Evolutionary conservation across 805 yeast genomes (phyloP), one percentile per base, ranked within the genome.

Genomic region (Candida golubevii): DNA sequence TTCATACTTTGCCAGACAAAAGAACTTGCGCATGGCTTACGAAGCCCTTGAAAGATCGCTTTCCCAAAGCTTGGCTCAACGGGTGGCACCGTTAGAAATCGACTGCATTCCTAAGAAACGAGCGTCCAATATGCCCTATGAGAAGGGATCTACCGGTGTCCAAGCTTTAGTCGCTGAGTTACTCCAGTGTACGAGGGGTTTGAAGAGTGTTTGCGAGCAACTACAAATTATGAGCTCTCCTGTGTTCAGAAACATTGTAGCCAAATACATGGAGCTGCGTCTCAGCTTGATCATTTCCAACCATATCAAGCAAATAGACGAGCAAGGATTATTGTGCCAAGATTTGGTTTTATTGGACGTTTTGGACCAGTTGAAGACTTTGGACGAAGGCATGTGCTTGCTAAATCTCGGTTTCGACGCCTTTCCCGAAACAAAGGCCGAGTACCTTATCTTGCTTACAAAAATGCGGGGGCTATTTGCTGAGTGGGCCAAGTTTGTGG

Each of bases 91-190:
- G 10, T 48, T 75, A 33, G 80, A 74, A 38, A 70, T 76, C 0
- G 69, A 69, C 41, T 75, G 78, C 14, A 67, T 67, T 51, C 71
- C 72, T 33, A 60, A 62, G 26, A 73, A 67, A 47, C 35, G 63
- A 5, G 51, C 47, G 4, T 45, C 56, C 10, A 58, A 56, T 36
- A 71, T 66, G 9, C 84, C 79, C 1, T 85, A 77, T 61, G 82
- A 77, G 57, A 78, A 72, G 58, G 87, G 82, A 4, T 73, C 76
- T 40, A 80, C 75, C 60, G 85, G 88, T 8, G 72, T 85, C 30
- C 66, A 65, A 8, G 61, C 62, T 36, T 83, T 79, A 57, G 72
- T 79, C 8, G 77, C 74, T 35, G 83, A 80, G 2, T 56, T 82
- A 7, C 57, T 74, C 18, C 71, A 72, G 7, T 66, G 73, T 39